These are phyloP conservation scores for Rhytidhysteron rufulum DNA, from an alignment of 2,329 filamentous ascomycete genomes.

Conservation along the genomic window DNA sequence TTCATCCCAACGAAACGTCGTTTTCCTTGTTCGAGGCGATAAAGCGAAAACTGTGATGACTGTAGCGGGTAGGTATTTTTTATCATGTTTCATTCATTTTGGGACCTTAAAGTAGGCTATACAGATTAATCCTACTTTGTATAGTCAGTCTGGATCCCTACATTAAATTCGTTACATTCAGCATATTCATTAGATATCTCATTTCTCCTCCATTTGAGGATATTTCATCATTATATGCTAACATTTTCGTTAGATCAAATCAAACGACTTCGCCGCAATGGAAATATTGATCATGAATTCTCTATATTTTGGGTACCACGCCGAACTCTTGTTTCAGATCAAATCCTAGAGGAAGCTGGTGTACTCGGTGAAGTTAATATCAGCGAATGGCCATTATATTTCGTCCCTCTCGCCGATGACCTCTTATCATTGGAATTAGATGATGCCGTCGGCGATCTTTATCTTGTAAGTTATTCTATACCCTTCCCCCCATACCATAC, in stretches of 20 bases:
- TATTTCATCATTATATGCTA: constrained; percentile 40
- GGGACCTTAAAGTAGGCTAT: constrained; percentile 59
- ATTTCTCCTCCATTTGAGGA: constrained; percentile 17
- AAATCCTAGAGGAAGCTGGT: constrained; percentile 86
- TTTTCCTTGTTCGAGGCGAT: constrained; percentile 90
- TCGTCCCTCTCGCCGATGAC: constrained; percentile 88
- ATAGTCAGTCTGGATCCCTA: constrained; percentile 56
- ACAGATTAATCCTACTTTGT: constrained; percentile 52
- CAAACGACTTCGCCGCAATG: constrained; percentile 81
- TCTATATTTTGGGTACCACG: constrained; percentile 95
- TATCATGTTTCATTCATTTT: constrained; percentile 23
- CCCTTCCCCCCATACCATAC: constrained; percentile 5
- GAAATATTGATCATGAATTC: constrained; percentile 89
- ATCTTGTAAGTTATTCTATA: constrained; percentile 55
- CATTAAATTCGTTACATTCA: constrained; percentile 33
- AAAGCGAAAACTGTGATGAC: constrained; percentile 77
- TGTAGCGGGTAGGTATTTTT: constrained; percentile 69
- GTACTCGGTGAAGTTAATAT: constrained; percentile 91
- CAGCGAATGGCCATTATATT: constrained; percentile 79
- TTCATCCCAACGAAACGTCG: constrained; percentile 87
- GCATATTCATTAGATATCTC: constrained; percentile 24
- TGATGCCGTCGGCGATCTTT: constrained; percentile 81
- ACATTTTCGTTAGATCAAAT: constrained; percentile 72
- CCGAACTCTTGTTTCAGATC: constrained; percentile 85
- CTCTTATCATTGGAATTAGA: constrained; percentile 87